phyloP scores from a whole-genome alignment of 345 rosid genomes.

The Bruguiera sexangula region DNA sequence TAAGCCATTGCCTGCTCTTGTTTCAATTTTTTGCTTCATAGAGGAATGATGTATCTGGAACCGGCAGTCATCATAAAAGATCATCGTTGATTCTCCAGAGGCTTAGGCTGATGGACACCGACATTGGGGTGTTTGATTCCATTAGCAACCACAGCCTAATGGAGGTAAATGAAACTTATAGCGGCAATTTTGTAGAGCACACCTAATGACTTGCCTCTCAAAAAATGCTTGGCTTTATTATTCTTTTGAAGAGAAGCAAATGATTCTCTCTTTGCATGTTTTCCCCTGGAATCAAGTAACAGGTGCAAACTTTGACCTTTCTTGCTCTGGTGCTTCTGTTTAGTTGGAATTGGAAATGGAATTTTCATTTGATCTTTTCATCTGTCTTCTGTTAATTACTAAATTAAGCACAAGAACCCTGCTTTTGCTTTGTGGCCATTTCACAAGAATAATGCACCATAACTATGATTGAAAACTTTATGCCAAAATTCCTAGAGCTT shows the following conservation, averaged over 20 bases:
- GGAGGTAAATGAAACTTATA: constrained; percentile 54
- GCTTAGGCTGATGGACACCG: constrained; percentile 58
- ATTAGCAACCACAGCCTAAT: constrained; percentile 77
- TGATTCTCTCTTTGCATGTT: background rate
- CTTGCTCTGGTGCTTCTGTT: background rate
- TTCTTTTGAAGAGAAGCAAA: background rate
- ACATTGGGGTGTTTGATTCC: constrained; percentile 55
- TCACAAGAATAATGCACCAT: background rate
- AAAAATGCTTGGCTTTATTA: background rate
- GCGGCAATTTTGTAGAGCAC: background rate
- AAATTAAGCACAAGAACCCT: no score
- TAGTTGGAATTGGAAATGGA: background rate
- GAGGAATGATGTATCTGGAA: constrained; percentile 88
- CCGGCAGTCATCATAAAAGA: constrained; percentile 73
- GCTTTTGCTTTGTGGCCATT: no score
- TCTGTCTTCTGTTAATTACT: no score
- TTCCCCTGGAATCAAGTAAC: background rate
- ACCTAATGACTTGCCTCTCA: background rate
- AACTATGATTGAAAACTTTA: background rate
- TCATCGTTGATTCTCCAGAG: constrained; percentile 52
- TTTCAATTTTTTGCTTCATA: constrained; percentile 33
- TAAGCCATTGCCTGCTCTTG: constrained; percentile 3
- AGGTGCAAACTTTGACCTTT: background rate
- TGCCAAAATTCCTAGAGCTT: background rate
- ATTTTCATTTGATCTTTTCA: background rate